phyloP scores from a whole-genome alignment of 2,329 filamentous ascomycete genomes.

The Bipolaris bicolor region DNA sequence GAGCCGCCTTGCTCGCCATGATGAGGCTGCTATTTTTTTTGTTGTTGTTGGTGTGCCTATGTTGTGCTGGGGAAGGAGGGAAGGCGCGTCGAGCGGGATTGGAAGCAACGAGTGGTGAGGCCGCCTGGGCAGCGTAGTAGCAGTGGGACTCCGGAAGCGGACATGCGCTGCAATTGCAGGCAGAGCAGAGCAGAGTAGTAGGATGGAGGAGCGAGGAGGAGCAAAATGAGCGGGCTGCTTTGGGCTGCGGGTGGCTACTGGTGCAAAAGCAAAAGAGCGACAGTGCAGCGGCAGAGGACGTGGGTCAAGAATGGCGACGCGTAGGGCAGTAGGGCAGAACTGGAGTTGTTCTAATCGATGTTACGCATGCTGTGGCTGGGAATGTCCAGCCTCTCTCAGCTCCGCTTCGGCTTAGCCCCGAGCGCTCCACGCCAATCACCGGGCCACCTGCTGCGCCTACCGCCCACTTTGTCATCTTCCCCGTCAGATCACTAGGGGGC shows the following conservation, averaged over 20 bases:
- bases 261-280: slow-evolving; percentile 28
- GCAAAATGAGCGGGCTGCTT: slow-evolving; percentile 1
- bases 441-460: slow-evolving; percentile 8
- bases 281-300: slow-evolving; percentile 15
- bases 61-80: slow-evolving; percentile 2
- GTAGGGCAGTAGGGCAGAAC: slow-evolving; percentile 11
- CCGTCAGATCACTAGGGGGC: slow-evolving; percentile 13
- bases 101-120: slow-evolving; percentile 4
- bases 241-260: not conserved
- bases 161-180: slow-evolving; percentile 33
- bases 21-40: slow-evolving; percentile 1
- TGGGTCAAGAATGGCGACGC: slow-evolving; percentile 4
- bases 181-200: not conserved
- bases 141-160: slow-evolving; percentile 16
- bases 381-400: slow-evolving; percentile 22
- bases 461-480: slow-evolving; percentile 8
- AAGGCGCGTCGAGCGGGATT: slow-evolving; percentile 11
- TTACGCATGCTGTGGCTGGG: slow-evolving; percentile 30
- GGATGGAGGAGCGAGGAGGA: not conserved
- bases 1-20: slow-evolving; percentile 48
- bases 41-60: not conserved
- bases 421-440: slow-evolving; percentile 14
- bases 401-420: slow-evolving; percentile 1
- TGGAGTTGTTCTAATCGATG: slow-evolving; percentile 18
- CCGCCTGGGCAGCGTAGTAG: slow-evolving; percentile 26